phyloP scores from a whole-genome alignment of 345 rosid species.

The Populus tremula region DNA sequence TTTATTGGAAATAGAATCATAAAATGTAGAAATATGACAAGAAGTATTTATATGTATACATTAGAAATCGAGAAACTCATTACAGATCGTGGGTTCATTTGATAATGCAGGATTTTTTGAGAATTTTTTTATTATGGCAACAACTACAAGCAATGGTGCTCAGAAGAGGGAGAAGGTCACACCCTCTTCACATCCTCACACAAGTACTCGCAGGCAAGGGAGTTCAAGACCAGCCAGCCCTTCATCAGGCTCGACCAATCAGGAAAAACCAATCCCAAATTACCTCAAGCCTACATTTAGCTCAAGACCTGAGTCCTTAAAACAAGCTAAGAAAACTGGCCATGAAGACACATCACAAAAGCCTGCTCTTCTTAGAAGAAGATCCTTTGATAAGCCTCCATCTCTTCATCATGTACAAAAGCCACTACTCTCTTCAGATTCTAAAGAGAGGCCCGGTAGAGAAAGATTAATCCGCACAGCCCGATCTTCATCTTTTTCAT shows the following conservation, averaged over 20 bases:
- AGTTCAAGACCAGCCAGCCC: constrained; percentile 10
- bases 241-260: constrained; percentile 20
- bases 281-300: constrained; percentile 62
- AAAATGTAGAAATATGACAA: not conserved
- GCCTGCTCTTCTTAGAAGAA: constrained; percentile 50
- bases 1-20: not conserved
- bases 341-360: constrained; percentile 31
- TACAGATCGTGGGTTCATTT: not conserved
- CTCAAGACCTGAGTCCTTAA: constrained; percentile 42
- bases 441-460: constrained; percentile 29
- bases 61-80: not conserved
- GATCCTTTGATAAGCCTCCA: constrained; percentile 75
- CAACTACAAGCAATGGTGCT: constrained; percentile 19
- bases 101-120: constrained; percentile 11
- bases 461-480: constrained; percentile 25
- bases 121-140: constrained; percentile 37
- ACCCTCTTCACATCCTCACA: constrained; percentile 24
- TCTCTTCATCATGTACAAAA: constrained; percentile 40
- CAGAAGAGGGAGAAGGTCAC: constrained; percentile 37
- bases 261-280: constrained; percentile 36
- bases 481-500: constrained; percentile 39
- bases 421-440: constrained; percentile 39
- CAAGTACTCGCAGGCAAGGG: constrained; percentile 18
- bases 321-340: constrained; percentile 35
- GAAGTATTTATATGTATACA: not conserved